phyloP scores from a whole-genome alignment of 352 stramenopile genomes.

The Phytophthora pluvialis region DNA sequence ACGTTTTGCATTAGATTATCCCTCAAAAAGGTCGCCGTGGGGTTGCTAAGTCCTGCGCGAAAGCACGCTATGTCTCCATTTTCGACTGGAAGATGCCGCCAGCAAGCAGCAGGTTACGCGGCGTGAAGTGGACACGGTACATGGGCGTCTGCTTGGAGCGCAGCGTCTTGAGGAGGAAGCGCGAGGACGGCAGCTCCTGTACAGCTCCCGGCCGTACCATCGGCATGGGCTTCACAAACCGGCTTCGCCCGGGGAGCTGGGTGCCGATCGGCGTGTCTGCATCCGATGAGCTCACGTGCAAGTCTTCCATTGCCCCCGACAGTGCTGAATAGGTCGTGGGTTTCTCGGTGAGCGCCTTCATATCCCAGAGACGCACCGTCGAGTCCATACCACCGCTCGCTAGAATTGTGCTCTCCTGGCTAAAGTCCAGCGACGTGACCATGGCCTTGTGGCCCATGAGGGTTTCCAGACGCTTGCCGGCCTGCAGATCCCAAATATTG shows the following conservation, averaged over 20 bases:
- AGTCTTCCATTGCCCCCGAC: constrained; percentile 40
- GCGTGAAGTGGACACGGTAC: constrained; percentile 83
- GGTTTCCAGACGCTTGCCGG: constrained; percentile 85
- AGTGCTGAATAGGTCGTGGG: constrained; percentile 35
- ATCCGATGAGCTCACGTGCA: constrained; percentile 38
- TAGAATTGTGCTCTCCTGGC: constrained; percentile 78
- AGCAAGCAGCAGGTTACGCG: constrained; percentile 80
- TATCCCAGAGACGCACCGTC: constrained; percentile 86
- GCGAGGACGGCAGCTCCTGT: constrained; percentile 67
- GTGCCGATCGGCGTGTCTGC: constrained; percentile 13
- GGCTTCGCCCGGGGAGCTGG: constrained; percentile 31
- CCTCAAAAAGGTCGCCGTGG: constrained; percentile 21
- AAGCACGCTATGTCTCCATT: constrained; percentile 47
- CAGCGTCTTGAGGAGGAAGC: constrained; percentile 85
- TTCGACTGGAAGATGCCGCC: constrained; percentile 76
- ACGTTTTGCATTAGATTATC: constrained; percentile 34
- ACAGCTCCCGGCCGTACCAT: constrained; percentile 59
- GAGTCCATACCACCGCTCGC: constrained; percentile 79
- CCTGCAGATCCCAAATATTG: constrained; percentile 95
- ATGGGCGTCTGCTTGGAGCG: constrained; percentile 88
- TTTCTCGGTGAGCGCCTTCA: constrained; percentile 77
- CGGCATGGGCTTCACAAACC: constrained; percentile 61
- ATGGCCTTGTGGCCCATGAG: constrained; percentile 78
- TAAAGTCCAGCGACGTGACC: constrained; percentile 82
- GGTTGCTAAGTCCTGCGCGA: constrained; percentile 11